phyloP scores from a whole-genome alignment of 257 asterid genomes.

The Anisodus acutangulus region DNA sequence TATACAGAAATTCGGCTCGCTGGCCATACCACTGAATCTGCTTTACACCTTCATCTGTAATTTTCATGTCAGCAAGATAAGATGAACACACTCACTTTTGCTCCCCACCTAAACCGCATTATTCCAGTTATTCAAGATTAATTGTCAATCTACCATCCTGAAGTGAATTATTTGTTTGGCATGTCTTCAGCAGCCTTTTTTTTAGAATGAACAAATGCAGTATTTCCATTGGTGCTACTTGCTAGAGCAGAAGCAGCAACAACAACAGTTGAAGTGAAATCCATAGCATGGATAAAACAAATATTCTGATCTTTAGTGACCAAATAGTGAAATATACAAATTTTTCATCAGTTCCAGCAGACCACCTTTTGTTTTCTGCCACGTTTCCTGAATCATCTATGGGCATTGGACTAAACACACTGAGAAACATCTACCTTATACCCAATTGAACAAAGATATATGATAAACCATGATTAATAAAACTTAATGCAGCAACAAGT shows the following conservation, averaged over 20 bases:
- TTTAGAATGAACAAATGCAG: not conserved
- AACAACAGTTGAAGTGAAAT: not conserved
- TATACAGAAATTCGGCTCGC: not conserved
- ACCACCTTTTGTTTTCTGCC: not conserved
- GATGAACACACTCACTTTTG: not conserved
- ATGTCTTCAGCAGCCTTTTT: not conserved
- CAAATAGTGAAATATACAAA: not conserved
- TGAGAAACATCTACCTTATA: not conserved
- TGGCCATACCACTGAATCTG: not conserved
- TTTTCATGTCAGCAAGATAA: conserved; percentile 14
- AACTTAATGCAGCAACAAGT: not conserved
- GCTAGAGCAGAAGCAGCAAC: not conserved
- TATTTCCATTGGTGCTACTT: not conserved
- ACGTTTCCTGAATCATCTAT: not conserved
- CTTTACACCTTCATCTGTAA: conserved; percentile 3
- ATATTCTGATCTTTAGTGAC: not conserved
- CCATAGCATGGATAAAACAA: not conserved
- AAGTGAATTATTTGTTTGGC: not conserved
- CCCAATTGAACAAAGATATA: conserved; percentile 17
- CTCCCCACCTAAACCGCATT: conserved; percentile 13
- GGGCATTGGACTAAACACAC: not conserved
- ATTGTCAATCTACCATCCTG: not conserved
- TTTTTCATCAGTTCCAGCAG: not conserved
- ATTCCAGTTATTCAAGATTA: not conserved
- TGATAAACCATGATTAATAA: conserved; percentile 2